Evolutionary conservation across 495 filamentous ascomycete genomes (phyloP).

Genomic region (Neurospora sp.): DNA sequence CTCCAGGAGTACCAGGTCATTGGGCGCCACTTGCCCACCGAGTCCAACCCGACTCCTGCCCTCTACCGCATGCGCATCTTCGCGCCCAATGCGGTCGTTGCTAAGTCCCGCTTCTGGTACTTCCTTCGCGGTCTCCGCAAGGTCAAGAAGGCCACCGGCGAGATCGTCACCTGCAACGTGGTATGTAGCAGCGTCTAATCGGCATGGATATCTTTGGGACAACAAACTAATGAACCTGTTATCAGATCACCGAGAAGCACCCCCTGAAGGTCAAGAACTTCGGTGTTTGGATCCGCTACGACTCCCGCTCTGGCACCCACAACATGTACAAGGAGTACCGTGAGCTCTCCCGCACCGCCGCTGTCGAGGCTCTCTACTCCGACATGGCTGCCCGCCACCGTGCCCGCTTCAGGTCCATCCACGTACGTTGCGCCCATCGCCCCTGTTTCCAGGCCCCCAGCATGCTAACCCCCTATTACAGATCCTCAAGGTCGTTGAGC

Average conservation of each 20-base stretch:
- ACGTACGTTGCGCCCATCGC: conserved; percentile 53
- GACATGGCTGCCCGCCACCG: conserved; percentile 99
- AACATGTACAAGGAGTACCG: conserved; percentile 99
- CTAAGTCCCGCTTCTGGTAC: conserved; percentile 99
- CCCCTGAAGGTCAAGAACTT: conserved; percentile 99
- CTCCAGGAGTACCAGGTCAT: conserved; percentile 99
- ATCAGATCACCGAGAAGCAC: conserved; percentile 93
- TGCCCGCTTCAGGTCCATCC: conserved; percentile 91
- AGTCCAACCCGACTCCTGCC: conserved; percentile 89
- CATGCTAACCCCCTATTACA: conserved; percentile 32
- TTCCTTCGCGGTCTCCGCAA: conserved; percentile 97
- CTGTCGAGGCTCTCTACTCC: conserved; percentile 95
- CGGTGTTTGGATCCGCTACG: conserved; percentile 99
- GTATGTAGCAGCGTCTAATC: conserved; percentile 44
- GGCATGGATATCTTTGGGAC: conserved; percentile 2
- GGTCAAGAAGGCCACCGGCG: conserved; percentile 99
- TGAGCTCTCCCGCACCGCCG: conserved; percentile 89
- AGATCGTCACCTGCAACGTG: conserved; percentile 94
- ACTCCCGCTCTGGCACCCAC: conserved; percentile 98
- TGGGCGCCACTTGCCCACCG: conserved; percentile 94
- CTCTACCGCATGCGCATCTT: conserved; percentile 99
- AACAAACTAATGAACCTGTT: background rate
- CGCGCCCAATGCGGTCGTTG: conserved; percentile 91
- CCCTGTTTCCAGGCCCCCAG: background rate
- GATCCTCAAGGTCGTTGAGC: conserved; percentile 97